Base-by-base conservation (phyloP, 2,329 filamentous ascomycete species). In the Dothideomycetes sp. region DNA sequence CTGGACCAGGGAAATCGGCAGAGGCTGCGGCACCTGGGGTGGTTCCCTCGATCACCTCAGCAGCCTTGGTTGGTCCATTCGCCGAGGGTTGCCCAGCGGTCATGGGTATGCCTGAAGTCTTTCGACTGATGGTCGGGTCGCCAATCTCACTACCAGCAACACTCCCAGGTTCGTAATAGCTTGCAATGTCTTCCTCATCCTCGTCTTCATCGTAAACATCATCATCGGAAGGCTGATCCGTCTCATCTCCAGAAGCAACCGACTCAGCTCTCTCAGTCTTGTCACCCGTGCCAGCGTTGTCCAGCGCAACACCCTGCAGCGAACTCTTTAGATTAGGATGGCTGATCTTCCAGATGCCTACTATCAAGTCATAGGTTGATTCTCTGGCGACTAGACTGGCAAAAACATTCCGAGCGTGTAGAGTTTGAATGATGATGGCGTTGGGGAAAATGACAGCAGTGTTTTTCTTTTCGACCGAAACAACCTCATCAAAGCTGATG, bases 301-400 rank as follows among this genome's bases (percentile, higher is more conserved):
- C 84, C 3, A 95, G 70, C 10, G 78, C 75, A 9, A 93, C 85
- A 3, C 91, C 89, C 48, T 95, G 95, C 3, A 94, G 68, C 4
- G 86, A 93, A 57, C 87, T 94, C 60, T 86, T 85, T 20, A 98
- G 65, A 41, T 86, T 85, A 2, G 91, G 89, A 58, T 98, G 91
- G 12, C 85, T 91, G 20, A 95, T 82, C 60, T 94, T 94, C 91
- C 91, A 98, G 44, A 98, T 96, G 45, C 93, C 93, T 50, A 98
- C 83, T 57, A 98, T 88, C 32, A 98, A 68, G 57, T 98, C 93
- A 56, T 96, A 98, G 0, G 93, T 96, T 3, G 88, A 86, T 62
- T 98, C 91, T 58, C 91, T 76, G 54, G 86, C 91, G 4, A 94
- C 81, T 50, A 98, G 85, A 63, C 88, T 95, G 41, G 91, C 88